Percentiles rank a stretch among this genome's conserved stretches.
phyloP scores from a whole-genome alignment of 208 protist species.

The Leishmania tarentolae region DNA sequence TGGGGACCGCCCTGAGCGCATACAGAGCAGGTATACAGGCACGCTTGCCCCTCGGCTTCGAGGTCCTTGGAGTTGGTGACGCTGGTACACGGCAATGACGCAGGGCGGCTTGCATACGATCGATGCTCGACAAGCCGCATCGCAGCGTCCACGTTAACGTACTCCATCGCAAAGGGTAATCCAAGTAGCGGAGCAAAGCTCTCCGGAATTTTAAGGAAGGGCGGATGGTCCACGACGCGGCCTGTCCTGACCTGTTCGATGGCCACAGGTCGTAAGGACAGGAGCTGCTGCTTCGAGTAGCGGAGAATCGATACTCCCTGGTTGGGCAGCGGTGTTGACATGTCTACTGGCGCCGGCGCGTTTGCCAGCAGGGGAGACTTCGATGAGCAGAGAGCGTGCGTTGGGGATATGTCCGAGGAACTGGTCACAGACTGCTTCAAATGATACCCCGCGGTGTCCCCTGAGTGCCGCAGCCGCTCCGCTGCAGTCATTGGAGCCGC shows the following conservation, averaged over 20 bases:
- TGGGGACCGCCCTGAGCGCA: slow-evolving; percentile 41
- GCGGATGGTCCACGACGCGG: slow-evolving; percentile 45
- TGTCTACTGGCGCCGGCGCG: neutral
- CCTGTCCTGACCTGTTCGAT: slow-evolving; percentile 32
- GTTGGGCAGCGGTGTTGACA: neutral
- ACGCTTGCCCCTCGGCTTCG: slow-evolving; percentile 11
- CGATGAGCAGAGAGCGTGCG: neutral
- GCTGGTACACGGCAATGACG: neutral
- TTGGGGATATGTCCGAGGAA: neutral
- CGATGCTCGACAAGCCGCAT: slow-evolving; percentile 37
- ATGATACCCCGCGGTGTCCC: neutral
- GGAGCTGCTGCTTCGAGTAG: slow-evolving; percentile 47
- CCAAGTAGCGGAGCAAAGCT: slow-evolving; percentile 40
- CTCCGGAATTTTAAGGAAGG: slow-evolving; percentile 48
- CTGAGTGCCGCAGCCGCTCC: slow-evolving; percentile 31
- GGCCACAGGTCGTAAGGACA: slow-evolving; percentile 29
- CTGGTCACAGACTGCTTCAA: neutral
- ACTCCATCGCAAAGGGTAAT: slow-evolving; percentile 51
- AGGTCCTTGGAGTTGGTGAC: neutral
- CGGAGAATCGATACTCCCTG: neutral
- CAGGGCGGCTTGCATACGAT: neutral
- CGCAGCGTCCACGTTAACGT: slow-evolving; percentile 51
- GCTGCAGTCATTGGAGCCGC: slow-evolving; percentile 27
- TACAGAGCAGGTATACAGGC: slow-evolving; percentile 32
- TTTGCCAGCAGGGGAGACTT: neutral